Base-by-base conservation (phyloP, 2,329 filamentous ascomycete species). In the Colletotrichum limetticola region DNA sequence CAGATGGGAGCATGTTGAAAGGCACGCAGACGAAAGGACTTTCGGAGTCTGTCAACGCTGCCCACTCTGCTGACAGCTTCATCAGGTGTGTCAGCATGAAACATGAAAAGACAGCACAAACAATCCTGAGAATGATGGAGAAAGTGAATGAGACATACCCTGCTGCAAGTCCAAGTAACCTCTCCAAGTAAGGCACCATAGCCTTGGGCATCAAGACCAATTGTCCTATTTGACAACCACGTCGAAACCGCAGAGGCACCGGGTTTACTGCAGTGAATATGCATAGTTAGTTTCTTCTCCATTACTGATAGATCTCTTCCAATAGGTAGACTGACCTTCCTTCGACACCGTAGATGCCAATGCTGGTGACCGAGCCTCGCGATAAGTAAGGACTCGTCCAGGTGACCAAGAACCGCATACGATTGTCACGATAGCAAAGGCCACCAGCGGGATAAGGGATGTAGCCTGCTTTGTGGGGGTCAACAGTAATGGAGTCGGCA, bases 291-390 rank as follows among this genome's bases (percentile, higher is more conserved):
- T 11, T 11, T 49, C 8, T 19, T 1, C 19, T 49, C 8, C 2
- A 1, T n/a, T 4, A n/a, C 42, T n/a, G 16, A 9, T n/a, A 3
- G 42, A 49, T 4, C 42, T 49, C 3, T n/a, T 49, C 19, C 6
- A 49, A 46, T 19, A 46, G 14, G 30, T 35, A 42, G 8, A 49
- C 42, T n/a, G 75, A 78, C 82, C 82, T 84, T 28, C 85, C 85
- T 73, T 87, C 85, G 1, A 86, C 81, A 3, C 85, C 85, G 71
- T 82, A 84, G 46, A 86, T 78, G 0, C 84, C 84, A 61, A 85
- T 85, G 5, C 80, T 84, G 0, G 80, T 80, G 0, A 79, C 77
- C 0, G 83, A 82, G 0, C 83, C 84, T 26, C 82, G 80, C 0
- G 82, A 84, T 1, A 86, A 76, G 26, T 82, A 82, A 0, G 84